These are phyloP conservation scores for Raddia distichophylla DNA, from an alignment of 176 grass and related monocot genomes.

Conservation along the genomic window DNA sequence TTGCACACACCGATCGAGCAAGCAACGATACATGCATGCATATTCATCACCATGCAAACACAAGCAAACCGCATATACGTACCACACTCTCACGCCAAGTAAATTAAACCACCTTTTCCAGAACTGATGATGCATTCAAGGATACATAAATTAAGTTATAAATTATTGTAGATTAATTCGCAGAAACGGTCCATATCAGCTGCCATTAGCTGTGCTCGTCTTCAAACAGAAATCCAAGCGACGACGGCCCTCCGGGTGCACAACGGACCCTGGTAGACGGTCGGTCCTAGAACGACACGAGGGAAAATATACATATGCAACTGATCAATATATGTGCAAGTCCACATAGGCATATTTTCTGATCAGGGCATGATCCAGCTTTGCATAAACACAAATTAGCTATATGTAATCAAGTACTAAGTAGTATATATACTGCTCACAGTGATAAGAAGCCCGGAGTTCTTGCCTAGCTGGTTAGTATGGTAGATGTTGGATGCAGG, in stretches of 20 bases:
- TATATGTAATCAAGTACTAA: background rate
- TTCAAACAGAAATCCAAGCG: slow-evolving; percentile 83
- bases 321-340: slow-evolving; percentile 1
- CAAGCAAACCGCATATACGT: background rate
- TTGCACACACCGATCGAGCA: background rate
- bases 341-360: background rate
- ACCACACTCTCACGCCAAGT: background rate
- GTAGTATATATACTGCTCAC: slow-evolving; percentile 31
- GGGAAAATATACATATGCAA: background rate
- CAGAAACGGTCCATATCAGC: background rate
- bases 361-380: background rate
- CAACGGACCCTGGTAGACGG: slow-evolving; percentile 77
- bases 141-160: background rate
- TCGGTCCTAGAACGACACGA: slow-evolving; percentile 61
- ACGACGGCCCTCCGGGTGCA: slow-evolving; percentile 73
- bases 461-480: slow-evolving; percentile 49
- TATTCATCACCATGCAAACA: background rate
- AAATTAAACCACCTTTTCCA: slow-evolving; percentile 31
- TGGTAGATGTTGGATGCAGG: slow-evolving; percentile 48
- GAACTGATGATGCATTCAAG: background rate
- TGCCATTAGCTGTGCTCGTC: slow-evolving; percentile 36
- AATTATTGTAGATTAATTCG: background rate
- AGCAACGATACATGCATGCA: background rate
- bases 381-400: background rate
- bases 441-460: slow-evolving; percentile 58